Percentiles rank a stretch among this genome's conserved stretches.
These are phyloP conservation scores for Erucastrum elatum DNA, from an alignment of 345 rosid genomes.

Conservation along the genomic window DNA sequence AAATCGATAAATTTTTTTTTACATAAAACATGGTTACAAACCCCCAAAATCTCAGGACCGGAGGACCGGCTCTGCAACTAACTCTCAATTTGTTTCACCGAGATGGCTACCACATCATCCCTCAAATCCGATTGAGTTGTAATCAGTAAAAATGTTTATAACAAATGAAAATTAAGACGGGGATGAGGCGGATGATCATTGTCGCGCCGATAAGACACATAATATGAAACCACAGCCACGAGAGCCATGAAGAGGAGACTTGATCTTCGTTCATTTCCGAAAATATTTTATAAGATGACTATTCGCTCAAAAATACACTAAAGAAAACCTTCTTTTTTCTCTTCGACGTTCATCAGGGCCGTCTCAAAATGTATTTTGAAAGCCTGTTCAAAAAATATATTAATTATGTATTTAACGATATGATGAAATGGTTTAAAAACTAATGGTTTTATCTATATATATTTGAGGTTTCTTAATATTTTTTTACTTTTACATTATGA, in stretches of 20 bases:
- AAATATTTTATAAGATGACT: neutral
- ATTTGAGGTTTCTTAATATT: too few species aligned
- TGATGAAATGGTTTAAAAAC: too few species aligned
- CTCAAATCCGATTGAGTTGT: neutral
- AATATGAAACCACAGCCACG: neutral
- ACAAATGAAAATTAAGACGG: neutral
- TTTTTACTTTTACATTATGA: too few species aligned
- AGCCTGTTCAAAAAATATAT: too few species aligned
- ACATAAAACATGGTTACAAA: too few species aligned
- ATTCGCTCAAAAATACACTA: neutral
- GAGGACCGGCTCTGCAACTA: too few species aligned
- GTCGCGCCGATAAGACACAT: neutral
- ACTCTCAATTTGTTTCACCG: neutral
- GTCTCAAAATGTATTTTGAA: too few species aligned
- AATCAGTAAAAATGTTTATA: neutral
- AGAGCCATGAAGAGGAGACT: neutral
- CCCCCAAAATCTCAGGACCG: too few species aligned
- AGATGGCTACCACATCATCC: neutral
- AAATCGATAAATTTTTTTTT: too few species aligned
- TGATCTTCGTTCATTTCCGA: neutral
- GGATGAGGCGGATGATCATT: neutral
- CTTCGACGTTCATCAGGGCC: neutral
- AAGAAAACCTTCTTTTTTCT: neutral
- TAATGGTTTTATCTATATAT: too few species aligned
- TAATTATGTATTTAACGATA: too few species aligned